phyloP scores from a whole-genome alignment of 371 early-diverging fungal species.

The Mortierella sp. region DNA sequence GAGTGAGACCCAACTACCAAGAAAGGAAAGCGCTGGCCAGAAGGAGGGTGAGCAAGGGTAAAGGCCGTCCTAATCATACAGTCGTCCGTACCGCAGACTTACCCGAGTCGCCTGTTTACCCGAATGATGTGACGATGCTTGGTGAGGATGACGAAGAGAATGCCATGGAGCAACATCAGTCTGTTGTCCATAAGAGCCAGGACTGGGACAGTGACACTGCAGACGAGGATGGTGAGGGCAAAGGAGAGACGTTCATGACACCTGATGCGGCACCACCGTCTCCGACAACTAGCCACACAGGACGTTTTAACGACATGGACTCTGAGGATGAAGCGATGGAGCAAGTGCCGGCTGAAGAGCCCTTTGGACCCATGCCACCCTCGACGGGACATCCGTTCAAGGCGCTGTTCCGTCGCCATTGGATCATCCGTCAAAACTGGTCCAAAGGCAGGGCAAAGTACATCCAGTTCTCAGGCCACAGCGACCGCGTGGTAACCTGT shows the following conservation, averaged over 20 bases:
- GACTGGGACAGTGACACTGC: conserved; percentile 52
- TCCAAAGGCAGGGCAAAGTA: conserved; percentile 74
- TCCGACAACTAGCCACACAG: conserved; percentile 51
- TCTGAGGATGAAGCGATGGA: conserved; percentile 50
- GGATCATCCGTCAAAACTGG: conserved; percentile 88
- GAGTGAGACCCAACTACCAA: conserved; percentile 53
- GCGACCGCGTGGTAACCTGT: conserved; percentile 90
- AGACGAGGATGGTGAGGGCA: conserved; percentile 47
- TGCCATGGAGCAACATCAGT: conserved; percentile 1
- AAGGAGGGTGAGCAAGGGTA: conserved; percentile 54
- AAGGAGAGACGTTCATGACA: conserved; percentile 54
- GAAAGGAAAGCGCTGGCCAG: conserved; percentile 46
- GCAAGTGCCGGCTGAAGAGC: conserved; percentile 29
- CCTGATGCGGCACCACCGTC: conserved; percentile 56
- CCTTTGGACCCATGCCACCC: conserved; percentile 43
- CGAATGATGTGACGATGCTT: conserved; percentile 50
- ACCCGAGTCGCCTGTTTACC: conserved; percentile 50
- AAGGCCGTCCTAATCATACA: conserved; percentile 24
- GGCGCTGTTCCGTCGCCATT: conserved; percentile 77
- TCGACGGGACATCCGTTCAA: conserved; percentile 76
- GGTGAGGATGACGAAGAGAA: conserved; percentile 41
- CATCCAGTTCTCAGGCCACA: conserved; percentile 84
- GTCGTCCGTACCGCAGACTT: conserved; percentile 46
- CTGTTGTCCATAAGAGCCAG: conserved; percentile 5
- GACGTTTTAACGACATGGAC: conserved; percentile 43